These are phyloP conservation scores for Nakazawaea anatomiae DNA, from an alignment of 805 yeast species.

Conservation along the genomic window DNA sequence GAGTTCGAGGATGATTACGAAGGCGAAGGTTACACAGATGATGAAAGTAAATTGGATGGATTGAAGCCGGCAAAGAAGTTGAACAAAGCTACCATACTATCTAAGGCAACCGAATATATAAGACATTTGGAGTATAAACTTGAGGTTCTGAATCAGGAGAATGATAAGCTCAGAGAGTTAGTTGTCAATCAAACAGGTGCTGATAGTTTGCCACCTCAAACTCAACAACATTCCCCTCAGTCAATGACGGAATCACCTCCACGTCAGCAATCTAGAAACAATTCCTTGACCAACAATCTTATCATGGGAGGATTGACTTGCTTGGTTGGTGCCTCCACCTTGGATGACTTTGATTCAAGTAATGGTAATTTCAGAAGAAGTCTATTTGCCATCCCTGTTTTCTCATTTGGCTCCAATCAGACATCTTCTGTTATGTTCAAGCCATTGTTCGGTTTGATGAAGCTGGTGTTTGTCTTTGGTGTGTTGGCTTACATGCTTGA, in stretches of 20 bases:
- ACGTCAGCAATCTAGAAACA: constrained; percentile 10
- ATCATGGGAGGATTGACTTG: constrained; percentile 62
- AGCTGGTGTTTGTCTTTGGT: constrained; percentile 16
- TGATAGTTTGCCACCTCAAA: constrained; percentile 11
- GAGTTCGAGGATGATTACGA: constrained; percentile 36
- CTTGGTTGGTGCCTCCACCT: constrained; percentile 55
- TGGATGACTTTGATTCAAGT: constrained; percentile 39
- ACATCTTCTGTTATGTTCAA: constrained; percentile 17
- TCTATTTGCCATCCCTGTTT: constrained; percentile 24
- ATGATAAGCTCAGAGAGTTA: constrained; percentile 29
- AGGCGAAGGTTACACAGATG: constrained; percentile 53
- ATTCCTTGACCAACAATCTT: constrained; percentile 35
- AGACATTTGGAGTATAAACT: constrained; percentile 65
- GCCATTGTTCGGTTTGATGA: constrained; percentile 23
- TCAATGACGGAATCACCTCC: constrained; percentile 5
- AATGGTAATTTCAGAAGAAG: constrained; percentile 18
- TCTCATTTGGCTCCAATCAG: constrained; percentile 18
- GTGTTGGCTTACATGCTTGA: constrained; percentile 11
- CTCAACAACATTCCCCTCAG: constrained; percentile 14
- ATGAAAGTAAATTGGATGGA: constrained; percentile 56
- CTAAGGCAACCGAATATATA: constrained; percentile 75
- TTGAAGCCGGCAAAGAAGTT: constrained; percentile 70
- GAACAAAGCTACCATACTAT: constrained; percentile 70
- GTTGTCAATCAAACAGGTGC: constrained; percentile 9
- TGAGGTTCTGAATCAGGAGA: constrained; percentile 40